Evolutionary conservation across 2,329 filamentous ascomycete species (phyloP).

Genomic region (Botrytis tulipae): DNA sequence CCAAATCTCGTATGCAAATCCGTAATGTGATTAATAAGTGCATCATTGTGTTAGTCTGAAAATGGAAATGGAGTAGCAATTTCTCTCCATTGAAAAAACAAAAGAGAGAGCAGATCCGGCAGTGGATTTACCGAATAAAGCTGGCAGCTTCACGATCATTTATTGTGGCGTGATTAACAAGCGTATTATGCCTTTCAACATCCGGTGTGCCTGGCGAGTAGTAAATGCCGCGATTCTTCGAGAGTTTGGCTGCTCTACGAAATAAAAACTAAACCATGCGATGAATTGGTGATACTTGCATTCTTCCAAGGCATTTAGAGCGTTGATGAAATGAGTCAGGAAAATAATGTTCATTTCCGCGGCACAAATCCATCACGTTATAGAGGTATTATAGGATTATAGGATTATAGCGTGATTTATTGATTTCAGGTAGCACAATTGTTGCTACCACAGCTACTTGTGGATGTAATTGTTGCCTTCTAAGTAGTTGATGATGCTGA

Average conservation of each 20-base stretch:
- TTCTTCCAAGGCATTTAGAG: not conserved
- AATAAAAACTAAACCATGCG: not conserved
- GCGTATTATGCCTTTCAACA: not conserved
- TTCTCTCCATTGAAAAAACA: not conserved
- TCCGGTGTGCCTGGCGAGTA: not conserved
- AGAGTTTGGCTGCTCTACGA: not conserved
- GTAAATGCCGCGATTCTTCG: not conserved
- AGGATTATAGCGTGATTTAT: not conserved
- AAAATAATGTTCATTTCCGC: not conserved
- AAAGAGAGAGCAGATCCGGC: not conserved
- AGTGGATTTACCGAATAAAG: not conserved
- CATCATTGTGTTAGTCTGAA: not conserved
- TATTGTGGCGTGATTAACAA: constrained; percentile 1
- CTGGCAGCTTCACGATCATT: not conserved
- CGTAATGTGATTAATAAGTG: not conserved
- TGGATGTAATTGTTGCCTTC: not conserved
- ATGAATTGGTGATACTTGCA: not conserved
- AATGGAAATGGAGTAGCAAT: not conserved
- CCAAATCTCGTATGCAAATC: not conserved
- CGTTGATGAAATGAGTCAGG: not conserved
- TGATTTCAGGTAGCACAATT: too few relatives aligned
- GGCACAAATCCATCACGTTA: not conserved
- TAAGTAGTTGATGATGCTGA: not conserved
- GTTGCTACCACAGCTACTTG: not conserved
- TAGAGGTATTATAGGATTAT: not conserved